Base-by-base conservation (phyloP, 2,329 filamentous ascomycete genomes). In the Byssochlamys sp. region DNA sequence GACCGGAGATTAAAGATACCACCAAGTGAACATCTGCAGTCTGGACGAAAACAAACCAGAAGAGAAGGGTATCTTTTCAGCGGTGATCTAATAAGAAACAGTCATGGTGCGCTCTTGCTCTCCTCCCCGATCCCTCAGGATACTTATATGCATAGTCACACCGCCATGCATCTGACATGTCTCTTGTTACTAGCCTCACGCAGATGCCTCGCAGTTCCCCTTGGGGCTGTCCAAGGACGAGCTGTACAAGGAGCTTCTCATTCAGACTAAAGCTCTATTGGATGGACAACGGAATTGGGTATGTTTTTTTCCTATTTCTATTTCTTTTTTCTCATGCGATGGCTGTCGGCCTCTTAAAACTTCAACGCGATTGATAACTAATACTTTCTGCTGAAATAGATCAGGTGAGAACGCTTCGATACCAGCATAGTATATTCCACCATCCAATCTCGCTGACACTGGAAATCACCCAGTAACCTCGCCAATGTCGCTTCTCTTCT, bases 401-500 rank as follows among this genome's bases (percentile, higher is more conserved):
- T 73, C 55, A 72, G 69, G 71, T 72, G 61, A 63, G 60, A 58
- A 56, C 3, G 1, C 39, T n/a, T 19, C n/a, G 4, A 9, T 45
- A 9, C n/a, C 7, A 4, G 7, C 14, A 19, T 45, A 19, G 19
- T 24, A 7, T 19, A 45, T n/a, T 45, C n/a, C 2, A 45, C n/a
- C 19, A 1, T 45, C 4, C 39, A n/a, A 5, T 14, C 14, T 45
- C n/a, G 35, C 39, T 45, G 39, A 45, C 39, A 45, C 1, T 14
- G 2, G 7, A 25, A 56, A 28, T 4, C 45, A 28, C 26, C 28
- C 27, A 76, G 74, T 61, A 79, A 79, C 66, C 67, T 76, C 57
- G 72, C 77, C 60, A 79, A 79, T 59, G 67, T 74, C 57, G 68
- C 77, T 51, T 79, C 77, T 24, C 74, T 79, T 53, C 74, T 79